Conservation (phyloP, 768 basidiomycete genomes). For the Mycena crocata region DNA sequence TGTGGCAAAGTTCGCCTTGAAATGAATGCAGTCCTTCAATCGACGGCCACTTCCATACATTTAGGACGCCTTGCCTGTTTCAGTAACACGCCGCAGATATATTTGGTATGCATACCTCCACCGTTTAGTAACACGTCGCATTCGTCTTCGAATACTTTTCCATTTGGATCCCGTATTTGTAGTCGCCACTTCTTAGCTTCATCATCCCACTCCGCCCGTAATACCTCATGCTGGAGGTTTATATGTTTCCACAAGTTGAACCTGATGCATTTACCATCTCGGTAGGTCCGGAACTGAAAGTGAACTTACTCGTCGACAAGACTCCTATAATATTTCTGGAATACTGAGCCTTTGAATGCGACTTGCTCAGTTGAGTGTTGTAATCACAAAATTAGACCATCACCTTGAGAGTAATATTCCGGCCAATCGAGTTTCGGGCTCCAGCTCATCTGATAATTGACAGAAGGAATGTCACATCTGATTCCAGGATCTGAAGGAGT, state of each 20-base stretch:
- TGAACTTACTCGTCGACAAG: constrained; percentile 53
- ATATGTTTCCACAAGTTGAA: constrained; percentile 53
- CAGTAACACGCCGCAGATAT: background rate
- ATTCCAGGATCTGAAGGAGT: constrained; percentile 44
- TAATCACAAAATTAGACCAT: background rate
- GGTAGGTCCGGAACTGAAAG: background rate
- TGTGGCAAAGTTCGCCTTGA: constrained; percentile 62
- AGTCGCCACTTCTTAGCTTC: constrained; percentile 55
- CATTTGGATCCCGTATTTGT: constrained; percentile 44
- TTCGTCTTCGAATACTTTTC: constrained; percentile 35
- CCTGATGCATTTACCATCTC: constrained; percentile 13
- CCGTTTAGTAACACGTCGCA: constrained; percentile 40
- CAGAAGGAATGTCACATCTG: constrained; percentile 60
- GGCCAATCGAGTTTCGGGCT: constrained; percentile 56
- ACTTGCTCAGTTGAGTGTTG: background rate
- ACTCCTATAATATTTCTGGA: constrained; percentile 55
- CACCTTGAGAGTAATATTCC: constrained; percentile 54
- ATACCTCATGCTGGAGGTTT: constrained; percentile 56
- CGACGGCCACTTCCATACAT: constrained; percentile 63
- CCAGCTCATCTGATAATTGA: constrained; percentile 42
- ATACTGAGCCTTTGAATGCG: constrained; percentile 50
- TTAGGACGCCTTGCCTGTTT: constrained; percentile 30
- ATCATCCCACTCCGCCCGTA: constrained; percentile 55
- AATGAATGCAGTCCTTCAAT: constrained; percentile 60
- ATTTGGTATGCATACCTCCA: constrained; percentile 27